These are phyloP conservation scores for Podaxis pistillaris DNA, from an alignment of 768 basidiomycete genomes.

Conservation along the genomic window DNA sequence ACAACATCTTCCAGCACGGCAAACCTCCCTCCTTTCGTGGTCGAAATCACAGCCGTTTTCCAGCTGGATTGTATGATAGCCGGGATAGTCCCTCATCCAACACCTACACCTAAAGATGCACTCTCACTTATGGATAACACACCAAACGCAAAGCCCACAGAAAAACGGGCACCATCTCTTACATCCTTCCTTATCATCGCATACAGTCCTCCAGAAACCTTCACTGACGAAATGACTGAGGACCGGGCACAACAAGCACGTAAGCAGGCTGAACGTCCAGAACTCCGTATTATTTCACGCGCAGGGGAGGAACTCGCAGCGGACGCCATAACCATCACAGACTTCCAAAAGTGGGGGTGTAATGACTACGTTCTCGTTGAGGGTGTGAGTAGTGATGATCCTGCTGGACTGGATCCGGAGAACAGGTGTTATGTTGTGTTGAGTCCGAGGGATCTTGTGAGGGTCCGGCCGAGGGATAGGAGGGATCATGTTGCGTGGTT, in stretches of 20 bases:
- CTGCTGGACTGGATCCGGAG: slow-evolving; percentile 26
- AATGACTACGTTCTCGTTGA: slow-evolving; percentile 85
- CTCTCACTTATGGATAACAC: slow-evolving; percentile 11
- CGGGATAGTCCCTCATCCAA: slow-evolving; percentile 79
- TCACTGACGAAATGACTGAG: slow-evolving; percentile 67
- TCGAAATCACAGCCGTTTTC: slow-evolving; percentile 90
- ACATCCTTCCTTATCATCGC: slow-evolving; percentile 86
- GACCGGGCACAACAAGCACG: slow-evolving; percentile 76
- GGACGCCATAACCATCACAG: slow-evolving; percentile 77
- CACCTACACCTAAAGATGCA: slow-evolving; percentile 19
- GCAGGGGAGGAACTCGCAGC: slow-evolving; percentile 84
- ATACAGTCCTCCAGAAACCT: slow-evolving; percentile 79
- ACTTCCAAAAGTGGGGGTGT: slow-evolving; percentile 84
- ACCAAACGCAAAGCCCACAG: slow-evolving; percentile 4
- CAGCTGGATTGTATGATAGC: slow-evolving; percentile 95
- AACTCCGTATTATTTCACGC: slow-evolving; percentile 87
- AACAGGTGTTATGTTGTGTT: slow-evolving; percentile 75
- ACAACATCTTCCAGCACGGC: slow-evolving; percentile 40
- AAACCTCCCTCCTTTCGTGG: slow-evolving; percentile 58
- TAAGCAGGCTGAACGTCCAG: slow-evolving; percentile 87
- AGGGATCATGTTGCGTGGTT: slow-evolving; percentile 92
- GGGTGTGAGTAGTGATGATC: slow-evolving; percentile 31
- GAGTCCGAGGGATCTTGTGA: slow-evolving; percentile 82
- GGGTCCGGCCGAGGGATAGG: slow-evolving; percentile 85
- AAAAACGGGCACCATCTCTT: slow-evolving; percentile 25